Evolutionary conservation across 1,139 yeast species (phyloP), one percentile per base, ranked within the genome.

Genomic region (Candida buenavistaensis): DNA sequence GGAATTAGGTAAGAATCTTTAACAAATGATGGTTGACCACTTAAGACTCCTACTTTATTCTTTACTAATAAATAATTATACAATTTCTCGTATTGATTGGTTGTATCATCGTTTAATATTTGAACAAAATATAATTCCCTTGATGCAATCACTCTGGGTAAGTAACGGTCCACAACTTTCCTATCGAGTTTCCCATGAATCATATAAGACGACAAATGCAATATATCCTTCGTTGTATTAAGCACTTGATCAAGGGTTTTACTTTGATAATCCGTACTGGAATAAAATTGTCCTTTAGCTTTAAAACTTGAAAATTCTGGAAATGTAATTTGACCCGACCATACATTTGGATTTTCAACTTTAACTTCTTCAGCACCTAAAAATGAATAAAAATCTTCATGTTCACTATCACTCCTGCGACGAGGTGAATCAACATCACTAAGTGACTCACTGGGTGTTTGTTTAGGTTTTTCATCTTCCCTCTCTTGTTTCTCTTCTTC

Each of bases 1-100:
- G 86, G 71, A 22, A 82, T 54, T 30, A 85, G 45, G 54, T 84
- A 85, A 2, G 81, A 70, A 52, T 84, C 94, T 50, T 82, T 83
- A 22, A 82, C 80, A 44, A 69, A 66, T 14, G 54, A 45, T 1
- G 74, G 76, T 42, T 56, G 64, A 14, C 66, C 69, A 6, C 23
- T 15, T 30, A 84, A 61, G 13, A 83, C 92, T 0, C 90, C 94
- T 33, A 71, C 78, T 50, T 80, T 79, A 29, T 57, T 54, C 30
- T 75, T 64, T 3, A 62, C 49, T 26, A 59, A 50, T 45, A 82
- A 73, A 52, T 82, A 82, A 20, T 72, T 66, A 53, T 66, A 78
- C 27, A 85, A 57, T 40, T 68, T 73, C 26, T 65, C 59, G 50
- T 67, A 80, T 20, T 64, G 66, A 2, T 25, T 27, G 12, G 26